Conservation (phyloP, 2,329 filamentous ascomycete genomes). For the Parascedosporium putredinis region DNA sequence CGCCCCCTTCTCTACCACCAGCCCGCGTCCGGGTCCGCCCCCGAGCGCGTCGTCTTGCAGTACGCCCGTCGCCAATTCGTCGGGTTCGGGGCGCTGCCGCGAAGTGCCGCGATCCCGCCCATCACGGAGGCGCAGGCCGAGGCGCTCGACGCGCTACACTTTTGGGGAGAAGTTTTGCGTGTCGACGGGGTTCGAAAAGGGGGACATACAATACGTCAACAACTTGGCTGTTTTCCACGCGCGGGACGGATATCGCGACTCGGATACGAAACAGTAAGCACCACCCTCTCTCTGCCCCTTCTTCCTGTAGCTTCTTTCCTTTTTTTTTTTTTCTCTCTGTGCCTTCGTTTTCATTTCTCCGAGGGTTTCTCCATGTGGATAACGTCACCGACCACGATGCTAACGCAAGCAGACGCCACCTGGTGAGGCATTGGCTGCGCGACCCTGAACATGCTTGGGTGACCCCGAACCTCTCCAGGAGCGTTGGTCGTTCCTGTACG, state of each 20-base stretch:
- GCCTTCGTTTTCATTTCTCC: too few relatives aligned
- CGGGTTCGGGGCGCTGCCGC: constrained; percentile 22
- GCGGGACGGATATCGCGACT: constrained; percentile 36
- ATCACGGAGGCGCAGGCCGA: constrained; percentile 43
- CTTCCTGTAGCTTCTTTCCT: background rate
- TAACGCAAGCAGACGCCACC: constrained; percentile 19
- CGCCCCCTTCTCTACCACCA: constrained; percentile 48
- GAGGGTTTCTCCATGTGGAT: too few relatives aligned
- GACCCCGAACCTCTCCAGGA: constrained; percentile 31
- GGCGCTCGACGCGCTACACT: constrained; percentile 40
- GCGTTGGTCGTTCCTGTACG: constrained; percentile 43
- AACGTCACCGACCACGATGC: too few relatives aligned
- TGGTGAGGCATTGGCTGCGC: constrained; percentile 39
- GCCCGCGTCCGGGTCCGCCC: constrained; percentile 29
- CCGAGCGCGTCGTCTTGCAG: constrained; percentile 47
- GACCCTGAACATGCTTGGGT: constrained; percentile 39
- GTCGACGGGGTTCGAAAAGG: constrained; percentile 34
- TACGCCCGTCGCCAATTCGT: constrained; percentile 25
- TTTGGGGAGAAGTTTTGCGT: constrained; percentile 35
- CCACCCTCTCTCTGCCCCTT: background rate
- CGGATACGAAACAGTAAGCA: constrained; percentile 30
- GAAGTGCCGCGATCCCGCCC: constrained; percentile 43
- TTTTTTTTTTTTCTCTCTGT: too few relatives aligned
- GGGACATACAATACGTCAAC: constrained; percentile 45
- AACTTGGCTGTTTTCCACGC: constrained; percentile 45